Percentiles rank a stretch among this genome's conserved stretches.
phyloP scores from a whole-genome alignment of 2,329 filamentous ascomycete genomes.

The Periconia digitata region DNA sequence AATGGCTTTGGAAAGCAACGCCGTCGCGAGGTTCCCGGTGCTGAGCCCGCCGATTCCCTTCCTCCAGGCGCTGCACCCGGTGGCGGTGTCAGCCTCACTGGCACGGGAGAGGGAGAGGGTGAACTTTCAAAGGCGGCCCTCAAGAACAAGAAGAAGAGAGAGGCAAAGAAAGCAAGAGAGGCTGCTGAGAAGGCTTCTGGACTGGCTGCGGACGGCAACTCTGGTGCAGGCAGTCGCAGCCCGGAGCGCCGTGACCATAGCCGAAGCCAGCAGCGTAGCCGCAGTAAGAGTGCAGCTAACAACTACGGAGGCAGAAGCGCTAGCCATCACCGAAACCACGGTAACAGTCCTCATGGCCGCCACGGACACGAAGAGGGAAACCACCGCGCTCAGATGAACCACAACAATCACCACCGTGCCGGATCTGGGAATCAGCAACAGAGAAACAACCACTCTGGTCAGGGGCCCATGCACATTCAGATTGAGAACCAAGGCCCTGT shows the following conservation, averaged over 20 bases:
- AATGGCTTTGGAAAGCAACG: conserved; percentile 79
- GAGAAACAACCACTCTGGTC: conserved; percentile 11
- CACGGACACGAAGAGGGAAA: conserved; percentile 25
- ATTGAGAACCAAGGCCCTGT: conserved; percentile 32
- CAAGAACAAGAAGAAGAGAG: conserved; percentile 99
- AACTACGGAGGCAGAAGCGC: conserved; percentile 24
- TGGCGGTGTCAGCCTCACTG: conserved; percentile 66
- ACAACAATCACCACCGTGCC: conserved; percentile 27
- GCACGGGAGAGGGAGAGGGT: conserved; percentile 68
- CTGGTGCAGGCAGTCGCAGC: conserved; percentile 52
- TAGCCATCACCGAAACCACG: conserved; percentile 36
- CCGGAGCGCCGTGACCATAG: conserved; percentile 66
- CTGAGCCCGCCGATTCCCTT: conserved; percentile 67
- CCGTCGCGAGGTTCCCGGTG: conserved; percentile 82
- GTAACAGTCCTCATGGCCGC: conserved; percentile 22
- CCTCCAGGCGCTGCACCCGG: conserved; percentile 70
- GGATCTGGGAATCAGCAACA: conserved; percentile 20
- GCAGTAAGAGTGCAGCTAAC: conserved; percentile 39
- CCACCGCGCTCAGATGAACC: conserved; percentile 26
- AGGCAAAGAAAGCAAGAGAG: conserved; percentile 88
- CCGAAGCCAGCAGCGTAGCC: conserved; percentile 56
- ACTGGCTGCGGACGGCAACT: conserved; percentile 33
- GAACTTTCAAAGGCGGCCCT: conserved; percentile 78
- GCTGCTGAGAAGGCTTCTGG: conserved; percentile 57
- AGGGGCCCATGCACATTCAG: conserved; percentile 30